Evolutionary conservation across 768 basidiomycete genomes (phyloP).

Genomic region (Scleroderma citrinum): DNA sequence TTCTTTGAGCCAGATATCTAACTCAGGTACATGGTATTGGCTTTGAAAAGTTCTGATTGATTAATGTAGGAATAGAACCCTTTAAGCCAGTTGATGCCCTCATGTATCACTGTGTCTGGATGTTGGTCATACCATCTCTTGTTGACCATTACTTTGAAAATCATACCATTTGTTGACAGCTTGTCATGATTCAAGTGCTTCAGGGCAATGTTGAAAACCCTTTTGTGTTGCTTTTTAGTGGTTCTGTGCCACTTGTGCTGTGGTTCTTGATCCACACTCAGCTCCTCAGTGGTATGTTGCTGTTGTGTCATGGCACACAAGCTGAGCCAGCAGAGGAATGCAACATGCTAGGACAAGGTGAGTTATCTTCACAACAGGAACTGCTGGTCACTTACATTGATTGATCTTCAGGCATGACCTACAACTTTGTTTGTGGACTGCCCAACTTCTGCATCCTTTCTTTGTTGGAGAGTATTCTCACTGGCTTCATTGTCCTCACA

Average conservation of each 20-base stretch:
- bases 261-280: not conserved
- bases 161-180: not conserved
- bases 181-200: not conserved
- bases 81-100: too few relatives aligned
- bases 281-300: not conserved
- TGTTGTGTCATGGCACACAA: not conserved
- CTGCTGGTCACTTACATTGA: not conserved
- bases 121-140: too few relatives aligned
- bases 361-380: too few relatives aligned
- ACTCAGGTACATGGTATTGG: not conserved
- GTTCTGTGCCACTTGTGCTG: not conserved
- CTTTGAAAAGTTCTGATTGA: too few relatives aligned
- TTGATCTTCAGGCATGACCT: not conserved
- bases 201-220: not conserved
- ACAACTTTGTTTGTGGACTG: not conserved
- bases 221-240: not conserved
- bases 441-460: not conserved
- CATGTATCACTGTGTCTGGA: too few relatives aligned
- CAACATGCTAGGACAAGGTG: not conserved
- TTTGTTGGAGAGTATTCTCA: not conserved
- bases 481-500: not conserved
- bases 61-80: too few relatives aligned
- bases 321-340: not conserved
- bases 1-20: not conserved
- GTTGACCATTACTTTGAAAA: not conserved